Evolutionary conservation across 179 eudicot genomes (phyloP).

Genomic region (Drosera spatulata): DNA sequence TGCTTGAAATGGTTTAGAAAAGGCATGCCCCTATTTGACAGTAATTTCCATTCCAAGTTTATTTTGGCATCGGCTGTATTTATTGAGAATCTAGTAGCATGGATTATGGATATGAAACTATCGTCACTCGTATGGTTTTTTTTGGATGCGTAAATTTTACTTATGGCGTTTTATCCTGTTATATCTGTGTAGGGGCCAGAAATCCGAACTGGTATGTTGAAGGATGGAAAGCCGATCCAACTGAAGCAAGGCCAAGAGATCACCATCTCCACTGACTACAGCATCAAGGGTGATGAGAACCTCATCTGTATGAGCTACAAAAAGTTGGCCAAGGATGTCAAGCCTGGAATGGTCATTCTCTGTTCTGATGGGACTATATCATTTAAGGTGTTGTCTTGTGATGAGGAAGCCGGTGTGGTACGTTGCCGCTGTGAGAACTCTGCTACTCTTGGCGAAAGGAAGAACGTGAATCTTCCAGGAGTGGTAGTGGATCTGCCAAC

Average conservation of each 20-base stretch:
- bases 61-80: no score
- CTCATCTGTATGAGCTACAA: constrained; percentile 34
- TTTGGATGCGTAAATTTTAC: no score
- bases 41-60: no score
- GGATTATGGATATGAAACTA: no score
- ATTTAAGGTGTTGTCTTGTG: constrained; percentile 35
- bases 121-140: no score
- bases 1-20: no score
- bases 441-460: constrained; percentile 28
- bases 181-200: constrained; percentile 27
- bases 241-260: constrained; percentile 38
- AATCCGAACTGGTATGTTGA: constrained; percentile 36
- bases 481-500: constrained; percentile 39
- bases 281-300: constrained; percentile 24
- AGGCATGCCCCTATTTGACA: no score
- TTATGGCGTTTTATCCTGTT: no score
- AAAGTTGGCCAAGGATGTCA: constrained; percentile 28
- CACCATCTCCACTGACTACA: constrained; percentile 27
- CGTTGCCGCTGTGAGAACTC: constrained; percentile 35
- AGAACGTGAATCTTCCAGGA: constrained; percentile 38
- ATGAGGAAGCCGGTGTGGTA: constrained; percentile 25
- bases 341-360: constrained; percentile 30
- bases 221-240: constrained; percentile 34
- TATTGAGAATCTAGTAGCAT: no score
- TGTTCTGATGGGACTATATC: constrained; percentile 45